Percentiles rank a stretch among this genome's conserved stretches.
phyloP scores from a whole-genome alignment of 2,329 filamentous ascomycete species.

The Dactylellina leptospora region DNA sequence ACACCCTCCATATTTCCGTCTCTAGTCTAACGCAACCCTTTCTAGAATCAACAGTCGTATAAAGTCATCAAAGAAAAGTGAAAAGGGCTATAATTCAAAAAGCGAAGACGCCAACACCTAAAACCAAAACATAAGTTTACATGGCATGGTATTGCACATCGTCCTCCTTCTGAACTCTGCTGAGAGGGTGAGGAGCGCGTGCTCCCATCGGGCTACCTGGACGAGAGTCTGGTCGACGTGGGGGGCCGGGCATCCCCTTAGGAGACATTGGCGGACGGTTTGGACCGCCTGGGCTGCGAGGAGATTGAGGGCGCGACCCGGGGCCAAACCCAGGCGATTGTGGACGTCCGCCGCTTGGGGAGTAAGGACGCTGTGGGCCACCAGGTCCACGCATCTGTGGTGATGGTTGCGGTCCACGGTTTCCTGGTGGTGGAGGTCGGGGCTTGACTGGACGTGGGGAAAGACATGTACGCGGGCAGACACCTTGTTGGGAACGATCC shows the following conservation, averaged over 20 bases:
- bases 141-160: constrained; percentile 52
- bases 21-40: constrained; percentile 13
- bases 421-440: constrained; percentile 64
- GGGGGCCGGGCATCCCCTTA: constrained; percentile 51
- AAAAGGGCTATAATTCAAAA: constrained; percentile 20
- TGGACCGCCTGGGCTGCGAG: constrained; percentile 41
- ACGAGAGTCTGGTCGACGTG: constrained; percentile 42
- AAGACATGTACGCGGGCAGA: constrained; percentile 90
- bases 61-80: constrained; percentile 41
- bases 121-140: constrained; percentile 25
- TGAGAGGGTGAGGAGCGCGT: constrained; percentile 45
- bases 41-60: constrained; percentile 14
- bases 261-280: constrained; percentile 52
- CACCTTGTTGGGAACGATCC: constrained; percentile 90
- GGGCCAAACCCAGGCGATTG: constrained; percentile 46
- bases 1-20: too few relatives aligned
- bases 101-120: constrained; percentile 22
- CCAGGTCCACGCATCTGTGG: constrained; percentile 22
- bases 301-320: constrained; percentile 47
- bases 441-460: constrained; percentile 92
- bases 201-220: constrained; percentile 46
- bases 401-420: constrained; percentile 37
- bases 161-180: constrained; percentile 44
- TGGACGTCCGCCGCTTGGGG: constrained; percentile 32
- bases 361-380: constrained; percentile 15